These are phyloP conservation scores for Clarireedia homoeocarpa DNA, from an alignment of 2,329 filamentous ascomycete species.

Conservation along the genomic window DNA sequence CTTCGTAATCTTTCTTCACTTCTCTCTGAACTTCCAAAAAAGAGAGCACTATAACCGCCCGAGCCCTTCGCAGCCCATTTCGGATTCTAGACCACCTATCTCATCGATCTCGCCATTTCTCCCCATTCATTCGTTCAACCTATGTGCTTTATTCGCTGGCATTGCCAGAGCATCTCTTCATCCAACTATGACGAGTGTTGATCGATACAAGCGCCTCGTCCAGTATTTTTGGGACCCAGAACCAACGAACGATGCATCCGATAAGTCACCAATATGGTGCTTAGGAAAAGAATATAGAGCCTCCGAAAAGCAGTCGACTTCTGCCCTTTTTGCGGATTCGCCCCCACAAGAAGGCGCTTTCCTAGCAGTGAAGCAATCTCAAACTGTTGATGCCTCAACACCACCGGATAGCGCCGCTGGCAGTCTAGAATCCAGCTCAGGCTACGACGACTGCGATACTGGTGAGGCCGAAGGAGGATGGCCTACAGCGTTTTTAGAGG, in stretches of 20 bases:
- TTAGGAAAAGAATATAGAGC: conserved; percentile 52
- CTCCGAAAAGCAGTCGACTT: conserved; percentile 9
- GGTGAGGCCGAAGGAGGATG: conserved; percentile 47
- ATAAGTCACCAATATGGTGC: conserved; percentile 74
- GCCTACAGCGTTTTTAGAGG: conserved; percentile 78
- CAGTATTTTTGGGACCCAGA: conserved; percentile 91
- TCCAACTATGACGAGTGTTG: conserved; percentile 50
- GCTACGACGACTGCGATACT: conserved; percentile 20
- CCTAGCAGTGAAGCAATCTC: conserved; percentile 2
- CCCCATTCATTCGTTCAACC: background rate
- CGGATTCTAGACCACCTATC: background rate
- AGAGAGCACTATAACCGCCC: too few relatives aligned
- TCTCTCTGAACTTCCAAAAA: too few relatives aligned
- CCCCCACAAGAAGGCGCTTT: conserved; percentile 13
- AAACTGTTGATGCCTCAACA: conserved; percentile 17
- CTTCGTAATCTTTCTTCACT: too few relatives aligned
- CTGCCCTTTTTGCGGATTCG: conserved; percentile 8
- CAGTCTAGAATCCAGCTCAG: conserved; percentile 24
- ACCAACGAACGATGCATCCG: conserved; percentile 66
- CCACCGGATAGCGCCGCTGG: conserved; percentile 28
- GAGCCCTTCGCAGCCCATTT: background rate
- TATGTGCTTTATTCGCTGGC: conserved; percentile 1
- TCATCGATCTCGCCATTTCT: background rate
- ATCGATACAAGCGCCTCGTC: conserved; percentile 75
- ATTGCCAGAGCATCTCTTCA: background rate